Percentiles rank a stretch among this genome's conserved stretches.
Evolutionary conservation across 2,329 filamentous ascomycete genomes (phyloP).

Genomic region (Colletotrichum siamense): DNA sequence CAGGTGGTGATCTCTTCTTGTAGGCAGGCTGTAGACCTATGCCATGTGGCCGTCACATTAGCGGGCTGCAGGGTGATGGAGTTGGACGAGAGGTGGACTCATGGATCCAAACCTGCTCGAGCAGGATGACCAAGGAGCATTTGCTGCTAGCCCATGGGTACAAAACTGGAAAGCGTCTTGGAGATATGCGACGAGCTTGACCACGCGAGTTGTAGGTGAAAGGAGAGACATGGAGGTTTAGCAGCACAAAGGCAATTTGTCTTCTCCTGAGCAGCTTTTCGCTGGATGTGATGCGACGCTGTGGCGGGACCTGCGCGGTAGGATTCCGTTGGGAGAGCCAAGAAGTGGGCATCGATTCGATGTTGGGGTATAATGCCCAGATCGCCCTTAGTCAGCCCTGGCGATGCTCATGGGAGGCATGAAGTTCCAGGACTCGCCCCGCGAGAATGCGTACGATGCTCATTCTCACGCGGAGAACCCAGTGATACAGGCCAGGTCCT

Average conservation of each 20-base stretch:
- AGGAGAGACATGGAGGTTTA: neutral
- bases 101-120: neutral
- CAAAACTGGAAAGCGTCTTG: neutral
- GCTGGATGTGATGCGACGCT: neutral
- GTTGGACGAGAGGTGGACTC: neutral
- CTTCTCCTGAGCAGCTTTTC: neutral
- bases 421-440: neutral
- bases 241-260: neutral
- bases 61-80: neutral
- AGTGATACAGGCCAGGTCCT: neutral
- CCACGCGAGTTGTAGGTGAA: neutral
- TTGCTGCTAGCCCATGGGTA: neutral
- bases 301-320: neutral
- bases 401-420: neutral
- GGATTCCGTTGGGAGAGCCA: neutral
- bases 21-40: neutral
- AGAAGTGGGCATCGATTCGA: neutral
- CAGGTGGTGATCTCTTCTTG: neutral
- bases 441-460: neutral
- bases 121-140: neutral
- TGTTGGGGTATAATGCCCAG: neutral
- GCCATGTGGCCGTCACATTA: neutral
- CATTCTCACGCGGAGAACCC: neutral
- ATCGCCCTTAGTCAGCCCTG: neutral
- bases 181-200: neutral